A percentile compares a stretch with the other conserved stretches of the same genome.
phyloP scores from a whole-genome alignment of 495 filamentous ascomycete genomes.

The Annulohypoxylon maeteangense region DNA sequence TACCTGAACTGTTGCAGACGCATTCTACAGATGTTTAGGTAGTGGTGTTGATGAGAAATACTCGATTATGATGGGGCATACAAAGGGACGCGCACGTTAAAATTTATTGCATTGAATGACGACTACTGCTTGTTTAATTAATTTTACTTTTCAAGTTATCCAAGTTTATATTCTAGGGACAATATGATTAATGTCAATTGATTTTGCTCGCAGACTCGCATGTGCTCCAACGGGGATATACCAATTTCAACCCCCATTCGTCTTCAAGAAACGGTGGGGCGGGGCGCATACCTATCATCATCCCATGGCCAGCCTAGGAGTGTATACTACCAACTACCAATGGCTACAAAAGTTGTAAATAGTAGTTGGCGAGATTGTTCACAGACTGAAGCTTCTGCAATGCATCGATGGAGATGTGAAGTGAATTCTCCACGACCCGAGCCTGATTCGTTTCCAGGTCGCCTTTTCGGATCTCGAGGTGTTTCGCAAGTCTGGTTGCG shows the following conservation, averaged over 20 bases:
- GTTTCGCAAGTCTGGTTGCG: slow-evolving; percentile 26
- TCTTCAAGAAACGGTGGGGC: neutral
- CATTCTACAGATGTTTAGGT: too few species aligned
- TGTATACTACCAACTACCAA: neutral
- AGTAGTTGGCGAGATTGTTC: slow-evolving; percentile 39
- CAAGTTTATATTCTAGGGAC: slow-evolving; percentile 5
- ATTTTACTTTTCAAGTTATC: neutral
- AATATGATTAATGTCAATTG: neutral
- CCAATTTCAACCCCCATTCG: neutral
- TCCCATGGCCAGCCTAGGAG: neutral
- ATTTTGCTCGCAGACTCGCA: neutral
- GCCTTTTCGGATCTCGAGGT: slow-evolving; percentile 34
- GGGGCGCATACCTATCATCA: too few species aligned
- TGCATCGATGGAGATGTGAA: slow-evolving; percentile 25
- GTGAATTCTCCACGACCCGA: slow-evolving; percentile 25
- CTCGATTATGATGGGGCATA: neutral
- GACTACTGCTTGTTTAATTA: neutral
- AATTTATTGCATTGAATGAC: neutral
- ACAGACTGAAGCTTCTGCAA: slow-evolving; percentile 42
- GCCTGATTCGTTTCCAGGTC: slow-evolving; percentile 23
- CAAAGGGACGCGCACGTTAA: neutral
- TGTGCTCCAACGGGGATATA: slow-evolving; percentile 9
- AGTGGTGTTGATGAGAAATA: neutral
- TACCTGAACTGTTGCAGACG: too few species aligned
- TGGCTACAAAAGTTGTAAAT: slow-evolving; percentile 34